phyloP scores from a whole-genome alignment of 1,139 yeast genomes.

The Blastobotrys indianensis region DNA sequence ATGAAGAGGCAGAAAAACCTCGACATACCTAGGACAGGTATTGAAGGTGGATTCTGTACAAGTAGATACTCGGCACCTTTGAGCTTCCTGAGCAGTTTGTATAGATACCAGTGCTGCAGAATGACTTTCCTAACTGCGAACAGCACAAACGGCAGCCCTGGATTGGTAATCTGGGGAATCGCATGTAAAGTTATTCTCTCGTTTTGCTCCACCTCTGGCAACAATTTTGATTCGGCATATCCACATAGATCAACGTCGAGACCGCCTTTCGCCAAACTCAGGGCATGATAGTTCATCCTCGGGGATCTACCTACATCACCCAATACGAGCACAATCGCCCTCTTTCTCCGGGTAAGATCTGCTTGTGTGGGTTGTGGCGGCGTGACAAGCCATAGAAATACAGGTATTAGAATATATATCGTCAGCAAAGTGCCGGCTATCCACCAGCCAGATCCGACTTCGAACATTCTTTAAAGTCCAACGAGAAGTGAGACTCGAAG shows the following conservation, averaged over 20 bases:
- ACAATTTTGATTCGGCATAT: constrained; percentile 46
- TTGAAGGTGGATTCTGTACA: constrained; percentile 84
- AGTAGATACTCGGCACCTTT: constrained; percentile 65
- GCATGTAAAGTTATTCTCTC: constrained; percentile 28
- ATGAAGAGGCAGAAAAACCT: constrained; percentile 49
- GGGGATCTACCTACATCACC: constrained; percentile 98
- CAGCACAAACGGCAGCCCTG: constrained; percentile 46
- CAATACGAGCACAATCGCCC: constrained; percentile 71
- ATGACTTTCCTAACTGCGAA: constrained; percentile 58
- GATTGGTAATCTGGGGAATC: constrained; percentile 44
- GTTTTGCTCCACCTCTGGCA: constrained; percentile 24
- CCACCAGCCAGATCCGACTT: constrained; percentile 7
- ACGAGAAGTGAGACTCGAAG: neutral
- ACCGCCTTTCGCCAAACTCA: constrained; percentile 62
- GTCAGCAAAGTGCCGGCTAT: constrained; percentile 20
- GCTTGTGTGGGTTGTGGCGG: constrained; percentile 21
- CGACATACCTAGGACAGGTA: constrained; percentile 69
- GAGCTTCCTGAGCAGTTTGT: constrained; percentile 45
- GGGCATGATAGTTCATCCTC: constrained; percentile 87
- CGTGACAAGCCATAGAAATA: constrained; percentile 24
- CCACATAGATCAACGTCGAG: constrained; percentile 83
- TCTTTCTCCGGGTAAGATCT: constrained; percentile 34
- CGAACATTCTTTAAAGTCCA: neutral
- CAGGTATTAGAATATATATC: constrained; percentile 29
- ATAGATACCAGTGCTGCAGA: constrained; percentile 47